These are phyloP conservation scores for Scedosporium boydii DNA, from an alignment of 2,329 filamentous ascomycete genomes.

Conservation along the genomic window DNA sequence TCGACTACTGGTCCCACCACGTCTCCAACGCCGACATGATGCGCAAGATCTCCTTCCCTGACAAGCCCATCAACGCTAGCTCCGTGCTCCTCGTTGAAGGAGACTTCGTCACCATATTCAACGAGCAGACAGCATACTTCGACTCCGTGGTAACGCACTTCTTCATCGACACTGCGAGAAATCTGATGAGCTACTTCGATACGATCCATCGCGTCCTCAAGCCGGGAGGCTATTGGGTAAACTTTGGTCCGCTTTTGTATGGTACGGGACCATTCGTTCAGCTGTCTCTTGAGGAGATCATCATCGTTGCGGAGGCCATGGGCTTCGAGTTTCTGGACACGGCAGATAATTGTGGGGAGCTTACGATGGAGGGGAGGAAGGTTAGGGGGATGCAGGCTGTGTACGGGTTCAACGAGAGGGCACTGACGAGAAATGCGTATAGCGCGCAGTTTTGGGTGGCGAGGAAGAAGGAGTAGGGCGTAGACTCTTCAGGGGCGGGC, in stretches of 20 bases:
- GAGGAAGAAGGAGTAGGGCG: constrained; percentile 11
- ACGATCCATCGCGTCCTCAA: constrained; percentile 38
- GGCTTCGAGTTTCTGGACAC: constrained; percentile 42
- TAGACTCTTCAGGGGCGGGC: not conserved
- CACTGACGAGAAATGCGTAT: constrained; percentile 43
- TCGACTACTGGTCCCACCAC: constrained; percentile 49
- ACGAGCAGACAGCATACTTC: constrained; percentile 20
- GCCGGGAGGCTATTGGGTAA: constrained; percentile 42
- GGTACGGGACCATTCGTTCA: constrained; percentile 45
- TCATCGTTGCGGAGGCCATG: constrained; percentile 34
- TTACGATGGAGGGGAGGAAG: constrained; percentile 29
- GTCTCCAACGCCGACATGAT: constrained; percentile 35
- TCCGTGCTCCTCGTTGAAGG: constrained; percentile 41
- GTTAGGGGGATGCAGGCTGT: constrained; percentile 37
- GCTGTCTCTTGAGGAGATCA: constrained; percentile 42
- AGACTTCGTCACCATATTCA: constrained; percentile 40
- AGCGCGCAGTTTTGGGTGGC: constrained; percentile 46
- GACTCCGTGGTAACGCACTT: constrained; percentile 47
- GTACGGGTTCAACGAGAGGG: constrained; percentile 41
- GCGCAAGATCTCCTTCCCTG: constrained; percentile 35
- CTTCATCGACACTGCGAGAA: constrained; percentile 52
- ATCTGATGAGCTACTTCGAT: constrained; percentile 44
- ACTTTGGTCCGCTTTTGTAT: constrained; percentile 46
- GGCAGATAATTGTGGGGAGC: constrained; percentile 26
- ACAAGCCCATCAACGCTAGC: constrained; percentile 22